These are phyloP conservation scores for Pseudonectria buxi DNA, from an alignment of 2,329 filamentous ascomycete species.

Conservation along the genomic window DNA sequence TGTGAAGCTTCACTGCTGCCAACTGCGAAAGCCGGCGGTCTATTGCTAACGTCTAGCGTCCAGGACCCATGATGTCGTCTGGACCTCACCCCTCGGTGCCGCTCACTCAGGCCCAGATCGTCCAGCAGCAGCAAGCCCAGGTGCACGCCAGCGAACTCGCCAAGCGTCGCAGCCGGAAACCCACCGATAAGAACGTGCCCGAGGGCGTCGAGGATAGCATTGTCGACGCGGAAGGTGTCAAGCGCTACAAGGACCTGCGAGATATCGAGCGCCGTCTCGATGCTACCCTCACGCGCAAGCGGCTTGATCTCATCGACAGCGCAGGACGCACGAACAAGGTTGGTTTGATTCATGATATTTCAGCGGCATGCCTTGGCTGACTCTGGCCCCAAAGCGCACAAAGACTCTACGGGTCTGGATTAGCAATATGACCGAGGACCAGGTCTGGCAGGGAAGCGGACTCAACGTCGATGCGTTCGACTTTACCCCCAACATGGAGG, in stretches of 20 bases:
- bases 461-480: slow-evolving; percentile 72
- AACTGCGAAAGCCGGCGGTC: too few species aligned
- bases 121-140: slow-evolving; percentile 44
- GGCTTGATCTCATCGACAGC: slow-evolving; percentile 81
- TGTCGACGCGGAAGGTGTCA: slow-evolving; percentile 68
- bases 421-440: slow-evolving; percentile 88
- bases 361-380: slow-evolving; percentile 1
- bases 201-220: slow-evolving; percentile 80
- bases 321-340: slow-evolving; percentile 68
- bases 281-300: slow-evolving; percentile 88
- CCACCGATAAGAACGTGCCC: slow-evolving; percentile 90
- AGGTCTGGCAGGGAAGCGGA: slow-evolving; percentile 76
- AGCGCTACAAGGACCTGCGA: slow-evolving; percentile 75
- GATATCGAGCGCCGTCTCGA: slow-evolving; percentile 85
- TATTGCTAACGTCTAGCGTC: slow-evolving; percentile 7
- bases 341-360: slow-evolving; percentile 4
- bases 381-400: slow-evolving; percentile 48
- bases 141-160: slow-evolving; percentile 57
- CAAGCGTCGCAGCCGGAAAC: slow-evolving; percentile 78
- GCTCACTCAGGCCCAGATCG: slow-evolving; percentile 48
- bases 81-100: slow-evolving; percentile 45
- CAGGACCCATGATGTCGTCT: slow-evolving; percentile 51
- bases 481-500: slow-evolving; percentile 68
- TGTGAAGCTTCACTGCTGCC: slow-evolving; percentile 19
- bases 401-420: slow-evolving; percentile 90